Evolutionary conservation across 179 eudicot species (phyloP).

Genomic region (Amaranthus tricolor): DNA sequence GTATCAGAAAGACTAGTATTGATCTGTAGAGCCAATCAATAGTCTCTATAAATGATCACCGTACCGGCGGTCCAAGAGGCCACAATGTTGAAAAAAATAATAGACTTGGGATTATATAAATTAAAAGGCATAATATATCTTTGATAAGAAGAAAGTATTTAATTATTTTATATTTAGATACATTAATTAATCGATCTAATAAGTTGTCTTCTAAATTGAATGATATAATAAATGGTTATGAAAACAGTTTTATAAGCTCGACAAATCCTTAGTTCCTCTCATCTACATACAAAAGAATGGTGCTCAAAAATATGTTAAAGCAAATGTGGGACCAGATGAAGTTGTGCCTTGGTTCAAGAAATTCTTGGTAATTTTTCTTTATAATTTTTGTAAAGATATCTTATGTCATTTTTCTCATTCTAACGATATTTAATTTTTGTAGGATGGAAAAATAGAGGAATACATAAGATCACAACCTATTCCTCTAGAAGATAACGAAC

Average conservation of each 20-base stretch:
- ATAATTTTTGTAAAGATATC: not conserved
- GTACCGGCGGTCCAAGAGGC: too few species aligned
- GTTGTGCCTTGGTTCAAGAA: conserved; percentile 67
- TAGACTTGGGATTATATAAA: too few species aligned
- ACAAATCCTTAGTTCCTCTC: conserved; percentile 51
- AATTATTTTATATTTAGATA: too few species aligned
- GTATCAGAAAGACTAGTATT: too few species aligned
- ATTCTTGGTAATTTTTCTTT: conserved; percentile 43
- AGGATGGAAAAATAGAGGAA: conserved; percentile 63
- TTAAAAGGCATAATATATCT: too few species aligned
- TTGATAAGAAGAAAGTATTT: too few species aligned
- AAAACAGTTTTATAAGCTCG: conserved; percentile 56
- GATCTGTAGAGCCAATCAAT: too few species aligned
- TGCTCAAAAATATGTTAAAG: conserved; percentile 57
- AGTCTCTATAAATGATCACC: too few species aligned
- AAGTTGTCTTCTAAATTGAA: not conserved
- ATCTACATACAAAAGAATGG: conserved; percentile 51
- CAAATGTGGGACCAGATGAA: conserved; percentile 53
- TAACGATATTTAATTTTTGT: not conserved
- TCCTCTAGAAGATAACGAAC: conserved; percentile 71
- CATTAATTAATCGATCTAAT: not conserved
- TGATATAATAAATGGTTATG: not conserved
- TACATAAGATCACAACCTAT: conserved; percentile 62
- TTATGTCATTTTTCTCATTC: not conserved
- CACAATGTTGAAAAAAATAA: too few species aligned